Percentiles rank a stretch among this genome's conserved stretches.
Evolutionary conservation across 1,139 yeast species (phyloP).

Genomic region (Chernovozyma aurita): DNA sequence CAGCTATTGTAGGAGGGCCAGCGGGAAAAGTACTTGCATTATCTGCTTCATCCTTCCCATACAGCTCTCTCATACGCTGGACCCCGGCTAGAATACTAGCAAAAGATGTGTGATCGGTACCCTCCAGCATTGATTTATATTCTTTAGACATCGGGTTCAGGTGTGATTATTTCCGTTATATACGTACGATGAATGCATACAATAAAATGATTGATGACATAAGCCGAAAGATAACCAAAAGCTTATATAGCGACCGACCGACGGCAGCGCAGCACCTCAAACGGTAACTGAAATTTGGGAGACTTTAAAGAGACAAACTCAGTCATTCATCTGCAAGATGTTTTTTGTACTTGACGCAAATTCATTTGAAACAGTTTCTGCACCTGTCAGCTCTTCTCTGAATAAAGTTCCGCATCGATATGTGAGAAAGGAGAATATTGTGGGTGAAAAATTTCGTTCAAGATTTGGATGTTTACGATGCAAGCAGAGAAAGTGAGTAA

Average conservation of each 20-base stretch:
- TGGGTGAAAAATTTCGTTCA: slow-evolving; percentile 4
- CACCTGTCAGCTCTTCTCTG: background rate
- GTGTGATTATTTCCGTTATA: too few relatives aligned
- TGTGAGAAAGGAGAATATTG: slow-evolving; percentile 4
- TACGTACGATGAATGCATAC: too few relatives aligned
- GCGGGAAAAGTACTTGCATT: background rate
- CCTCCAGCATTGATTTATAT: slow-evolving; percentile 1
- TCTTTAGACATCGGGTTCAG: too few relatives aligned
- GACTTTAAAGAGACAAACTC: too few relatives aligned
- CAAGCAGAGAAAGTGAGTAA: slow-evolving; percentile 5
- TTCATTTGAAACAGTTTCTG: slow-evolving; percentile 1
- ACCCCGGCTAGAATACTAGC: slow-evolving; percentile 64
- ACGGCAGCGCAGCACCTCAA: too few relatives aligned
- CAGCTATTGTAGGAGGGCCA: too few relatives aligned
- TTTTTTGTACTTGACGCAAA: slow-evolving; percentile 1
- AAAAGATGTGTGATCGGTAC: slow-evolving; percentile 37
- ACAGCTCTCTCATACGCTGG: slow-evolving; percentile 41
- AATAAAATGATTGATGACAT: too few relatives aligned
- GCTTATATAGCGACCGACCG: too few relatives aligned
- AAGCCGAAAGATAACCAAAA: too few relatives aligned
- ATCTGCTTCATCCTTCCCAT: slow-evolving; percentile 10
- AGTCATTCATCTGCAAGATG: too few relatives aligned
- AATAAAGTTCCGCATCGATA: slow-evolving; percentile 1
- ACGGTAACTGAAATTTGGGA: too few relatives aligned
- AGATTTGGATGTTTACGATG: slow-evolving; percentile 6